Evolutionary conservation across 805 yeast species (phyloP).

Genomic region (Teunomyces panamensis): DNA sequence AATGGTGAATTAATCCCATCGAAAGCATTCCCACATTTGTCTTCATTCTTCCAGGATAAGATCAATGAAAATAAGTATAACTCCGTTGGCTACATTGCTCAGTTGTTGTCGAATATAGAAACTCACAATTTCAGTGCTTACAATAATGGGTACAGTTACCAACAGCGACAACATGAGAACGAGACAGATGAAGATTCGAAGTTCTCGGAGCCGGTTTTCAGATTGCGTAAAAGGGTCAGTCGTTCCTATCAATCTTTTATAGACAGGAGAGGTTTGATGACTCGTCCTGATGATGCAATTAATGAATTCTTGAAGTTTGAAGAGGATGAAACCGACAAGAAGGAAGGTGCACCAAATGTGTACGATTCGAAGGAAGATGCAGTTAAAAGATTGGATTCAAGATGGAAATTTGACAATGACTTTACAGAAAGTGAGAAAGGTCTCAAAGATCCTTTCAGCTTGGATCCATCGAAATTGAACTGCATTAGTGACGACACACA

Average conservation of each 20-base stretch:
- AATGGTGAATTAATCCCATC: conserved; percentile 50
- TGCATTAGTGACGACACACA: conserved; percentile 85
- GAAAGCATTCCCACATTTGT: conserved; percentile 48
- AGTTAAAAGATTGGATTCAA: conserved; percentile 50
- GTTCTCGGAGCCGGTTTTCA: conserved; percentile 50
- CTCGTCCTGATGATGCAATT: conserved; percentile 31
- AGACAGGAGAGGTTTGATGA: conserved; percentile 64
- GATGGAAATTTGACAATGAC: conserved; percentile 69
- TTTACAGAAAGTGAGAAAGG: conserved; percentile 37
- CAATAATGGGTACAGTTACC: conserved; percentile 33
- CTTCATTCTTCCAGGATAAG: conserved; percentile 32
- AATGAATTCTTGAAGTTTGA: conserved; percentile 42
- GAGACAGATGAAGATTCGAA: conserved; percentile 23
- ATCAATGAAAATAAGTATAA: conserved; percentile 18
- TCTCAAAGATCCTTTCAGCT: conserved; percentile 49
- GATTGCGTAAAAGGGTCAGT: conserved; percentile 73
- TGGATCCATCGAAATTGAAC: conserved; percentile 81
- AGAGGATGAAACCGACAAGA: conserved; percentile 21
- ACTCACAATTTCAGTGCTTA: conserved; percentile 39
- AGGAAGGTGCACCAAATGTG: conserved; percentile 21
- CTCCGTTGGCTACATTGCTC: conserved; percentile 35
- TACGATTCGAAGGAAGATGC: conserved; percentile 47
- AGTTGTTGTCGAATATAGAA: conserved; percentile 38
- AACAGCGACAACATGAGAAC: conserved; percentile 11
- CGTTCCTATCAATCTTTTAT: conserved; percentile 67